Evolutionary conservation across 495 filamentous ascomycete genomes (phyloP), one percentile per base, ranked within the genome.

Genomic region (Pyrenula massariospora): DNA sequence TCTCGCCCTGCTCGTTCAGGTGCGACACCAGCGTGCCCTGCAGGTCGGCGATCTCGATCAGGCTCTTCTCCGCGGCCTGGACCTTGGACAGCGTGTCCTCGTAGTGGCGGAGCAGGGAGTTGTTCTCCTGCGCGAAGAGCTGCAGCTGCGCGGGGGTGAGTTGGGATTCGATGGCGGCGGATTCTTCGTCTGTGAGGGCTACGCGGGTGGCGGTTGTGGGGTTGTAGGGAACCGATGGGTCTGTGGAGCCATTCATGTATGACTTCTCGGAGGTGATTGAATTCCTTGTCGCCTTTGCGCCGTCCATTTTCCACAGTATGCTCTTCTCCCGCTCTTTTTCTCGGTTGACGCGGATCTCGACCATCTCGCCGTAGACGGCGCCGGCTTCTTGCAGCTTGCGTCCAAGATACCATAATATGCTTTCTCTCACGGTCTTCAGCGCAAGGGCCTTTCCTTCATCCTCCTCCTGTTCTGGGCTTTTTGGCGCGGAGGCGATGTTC

Each of bases 81-180:
- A 97, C 89, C 79, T 96, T 92, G 64, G 92, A 85, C 65, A 96
- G 73, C 0, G 86, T 89, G 68, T 87, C 88, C 68, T 96, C 88
- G 67, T 92, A 95, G 69, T 95, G 87, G 68, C 83, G 86, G 54
- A 97, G 70, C 87, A 98, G 89, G 55, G 87, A 80, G 65, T 89
- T 84, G 67, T 99, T 97, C 68, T 96, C 91, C 69, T 87, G 81
- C 47, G 89, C 91, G 70, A 99, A 96, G 60, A 96, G 76, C 68
- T 96, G 92, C 55, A 90, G 68, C 67, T 97, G 91, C 60, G 95
- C 89, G 52, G 81, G 78, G 20, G 82, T 86, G 58, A 97, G 70
- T 57, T 86, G 77, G 25, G 78, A 70, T 57, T 84, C 77, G 21
- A 79, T 80, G 15, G 69, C 70, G 36, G 71, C 68, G 58, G 75